phyloP scores from a whole-genome alignment of 139 green algal genomes.

The Ostreobium quekettii region DNA sequence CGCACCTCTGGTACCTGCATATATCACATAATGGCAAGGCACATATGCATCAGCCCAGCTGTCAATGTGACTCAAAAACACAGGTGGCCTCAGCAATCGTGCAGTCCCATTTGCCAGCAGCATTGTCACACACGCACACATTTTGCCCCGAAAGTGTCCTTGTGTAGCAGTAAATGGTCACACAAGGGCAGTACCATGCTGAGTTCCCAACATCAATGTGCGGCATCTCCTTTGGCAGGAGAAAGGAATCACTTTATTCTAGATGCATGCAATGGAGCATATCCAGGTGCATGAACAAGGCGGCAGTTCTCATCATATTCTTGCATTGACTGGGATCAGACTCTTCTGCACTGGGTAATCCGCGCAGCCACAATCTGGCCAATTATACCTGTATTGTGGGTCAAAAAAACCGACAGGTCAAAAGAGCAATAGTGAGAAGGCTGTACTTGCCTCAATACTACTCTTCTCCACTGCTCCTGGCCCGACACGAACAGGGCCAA shows the following conservation, averaged over 20 bases:
- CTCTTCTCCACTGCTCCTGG: slow-evolving; percentile 6
- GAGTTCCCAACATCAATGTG: no score
- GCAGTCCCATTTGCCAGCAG: neutral
- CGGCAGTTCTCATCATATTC: no score
- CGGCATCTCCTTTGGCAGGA: no score
- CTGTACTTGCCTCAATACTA: neutral
- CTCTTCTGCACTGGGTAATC: neutral
- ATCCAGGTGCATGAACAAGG: no score
- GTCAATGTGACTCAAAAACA: neutral
- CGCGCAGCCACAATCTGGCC: neutral
- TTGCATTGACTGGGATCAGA: neutral
- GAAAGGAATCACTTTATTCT: no score
- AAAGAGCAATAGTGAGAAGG: no score
- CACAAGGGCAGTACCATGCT: neutral
- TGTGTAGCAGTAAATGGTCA: neutral
- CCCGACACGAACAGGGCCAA: slow-evolving; percentile 3
- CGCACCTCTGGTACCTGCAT: neutral
- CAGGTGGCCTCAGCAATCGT: neutral
- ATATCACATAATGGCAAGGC: neutral
- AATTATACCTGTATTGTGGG: neutral
- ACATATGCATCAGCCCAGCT: no score
- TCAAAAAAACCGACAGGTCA: neutral
- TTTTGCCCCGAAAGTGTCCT: neutral
- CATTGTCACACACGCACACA: neutral
- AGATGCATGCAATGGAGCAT: no score